A percentile compares a stretch with the other conserved stretches of the same genome.
phyloP scores from a whole-genome alignment of 2,329 filamentous ascomycete genomes.

The Microcyclospora tardicrescens region DNA sequence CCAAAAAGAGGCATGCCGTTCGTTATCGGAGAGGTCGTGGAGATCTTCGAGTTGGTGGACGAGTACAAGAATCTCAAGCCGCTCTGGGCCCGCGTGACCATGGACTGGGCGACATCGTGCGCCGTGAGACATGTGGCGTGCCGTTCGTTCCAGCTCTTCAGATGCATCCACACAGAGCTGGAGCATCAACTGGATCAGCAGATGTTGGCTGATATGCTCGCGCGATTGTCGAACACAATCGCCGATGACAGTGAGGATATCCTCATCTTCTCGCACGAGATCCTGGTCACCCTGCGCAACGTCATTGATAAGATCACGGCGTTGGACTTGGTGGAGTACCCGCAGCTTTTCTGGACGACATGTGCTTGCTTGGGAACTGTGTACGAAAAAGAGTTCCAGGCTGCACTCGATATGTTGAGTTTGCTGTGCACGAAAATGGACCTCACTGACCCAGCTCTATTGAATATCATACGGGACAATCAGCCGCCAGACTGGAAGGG shows the following conservation, averaged over 20 bases:
- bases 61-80: slow-evolving; percentile 72
- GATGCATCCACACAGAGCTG: slow-evolving; percentile 63
- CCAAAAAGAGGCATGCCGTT: slow-evolving; percentile 56
- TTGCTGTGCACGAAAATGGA: slow-evolving; percentile 76
- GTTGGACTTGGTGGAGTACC: slow-evolving; percentile 72
- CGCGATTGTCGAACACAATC: slow-evolving; percentile 87
- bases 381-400: slow-evolving; percentile 87
- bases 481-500: slow-evolving; percentile 83
- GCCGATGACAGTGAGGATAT: slow-evolving; percentile 81
- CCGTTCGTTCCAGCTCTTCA: slow-evolving; percentile 92
- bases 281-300: slow-evolving; percentile 82
- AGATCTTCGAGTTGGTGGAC: slow-evolving; percentile 62
- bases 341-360: slow-evolving; percentile 94
- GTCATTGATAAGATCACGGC: slow-evolving; percentile 76
- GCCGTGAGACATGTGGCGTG: slow-evolving; percentile 90
- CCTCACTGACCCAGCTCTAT: slow-evolving; percentile 54
- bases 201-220: slow-evolving; percentile 96
- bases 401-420: slow-evolving; percentile 82
- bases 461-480: slow-evolving; percentile 60
- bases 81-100: slow-evolving; percentile 76
- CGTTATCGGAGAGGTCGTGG: slow-evolving; percentile 68
- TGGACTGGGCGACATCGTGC: slow-evolving; percentile 95
- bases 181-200: slow-evolving; percentile 60
- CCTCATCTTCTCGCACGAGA: slow-evolving; percentile 95
- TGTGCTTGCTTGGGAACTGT: slow-evolving; percentile 94